Evolutionary conservation across 257 asterid species (phyloP).

Genomic region (Solanum chilense): DNA sequence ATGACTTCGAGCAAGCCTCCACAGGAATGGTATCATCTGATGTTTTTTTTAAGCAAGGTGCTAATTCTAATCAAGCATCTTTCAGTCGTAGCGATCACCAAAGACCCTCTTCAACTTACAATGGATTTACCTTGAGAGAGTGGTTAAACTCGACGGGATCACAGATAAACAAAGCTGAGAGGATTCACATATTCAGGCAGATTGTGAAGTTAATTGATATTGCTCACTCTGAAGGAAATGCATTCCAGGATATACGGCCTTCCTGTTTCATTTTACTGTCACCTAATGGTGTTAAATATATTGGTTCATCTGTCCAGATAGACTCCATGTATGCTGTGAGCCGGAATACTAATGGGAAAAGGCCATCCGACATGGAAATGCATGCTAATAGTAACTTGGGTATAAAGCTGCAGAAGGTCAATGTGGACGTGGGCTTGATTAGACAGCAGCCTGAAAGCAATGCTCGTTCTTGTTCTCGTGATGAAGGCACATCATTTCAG

Average conservation of each 20-base stretch:
- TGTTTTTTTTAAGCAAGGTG: not conserved
- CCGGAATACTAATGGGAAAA: conserved; percentile 6
- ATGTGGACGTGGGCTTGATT: not conserved
- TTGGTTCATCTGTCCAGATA: conserved; percentile 8
- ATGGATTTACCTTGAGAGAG: conserved; percentile 27
- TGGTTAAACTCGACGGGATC: conserved; percentile 16
- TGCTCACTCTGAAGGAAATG: conserved; percentile 16
- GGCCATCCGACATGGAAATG: conserved; percentile 6
- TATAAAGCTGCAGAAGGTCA: conserved; percentile 13
- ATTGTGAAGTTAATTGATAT: conserved; percentile 21
- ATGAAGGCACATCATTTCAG: not conserved
- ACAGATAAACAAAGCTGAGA: conserved; percentile 9
- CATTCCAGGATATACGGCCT: conserved; percentile 25
- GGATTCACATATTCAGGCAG: conserved; percentile 19
- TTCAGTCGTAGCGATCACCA: not conserved
- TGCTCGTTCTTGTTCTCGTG: not conserved
- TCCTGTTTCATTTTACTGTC: conserved; percentile 20
- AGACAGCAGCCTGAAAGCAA: not conserved
- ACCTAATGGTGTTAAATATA: conserved; percentile 16
- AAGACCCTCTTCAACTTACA: not conserved
- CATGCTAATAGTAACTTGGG: not conserved
- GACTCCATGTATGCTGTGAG: not conserved
- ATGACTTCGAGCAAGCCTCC: not conserved
- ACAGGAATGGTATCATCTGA: not conserved
- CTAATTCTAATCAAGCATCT: not conserved